Conservation (phyloP, 2,329 filamentous ascomycete genomes). For the Fusarium nelsonii region DNA sequence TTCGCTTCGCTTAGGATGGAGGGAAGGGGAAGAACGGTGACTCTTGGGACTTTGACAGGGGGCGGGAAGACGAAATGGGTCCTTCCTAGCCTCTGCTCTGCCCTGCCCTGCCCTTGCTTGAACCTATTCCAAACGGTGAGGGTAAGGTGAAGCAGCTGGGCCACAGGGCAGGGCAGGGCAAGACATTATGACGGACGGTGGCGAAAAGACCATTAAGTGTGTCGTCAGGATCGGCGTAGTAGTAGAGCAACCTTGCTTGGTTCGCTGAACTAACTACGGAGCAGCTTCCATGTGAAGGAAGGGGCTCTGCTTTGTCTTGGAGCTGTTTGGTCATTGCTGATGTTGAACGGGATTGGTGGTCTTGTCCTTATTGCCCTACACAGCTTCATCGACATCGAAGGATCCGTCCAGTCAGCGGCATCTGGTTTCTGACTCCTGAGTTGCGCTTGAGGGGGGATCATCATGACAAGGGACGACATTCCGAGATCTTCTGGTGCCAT, state of each 20-base stretch:
- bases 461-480: constrained; percentile 5
- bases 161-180: constrained; percentile 3
- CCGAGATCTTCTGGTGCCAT: constrained; percentile 1
- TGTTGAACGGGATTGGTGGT: constrained; percentile 5
- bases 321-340: background rate
- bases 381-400: constrained; percentile 11
- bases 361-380: constrained; percentile 8
- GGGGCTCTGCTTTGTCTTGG: background rate
- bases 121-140: constrained; percentile 21
- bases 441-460: background rate
- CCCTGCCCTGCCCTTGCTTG: constrained; percentile 13
- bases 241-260: background rate
- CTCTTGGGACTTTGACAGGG: constrained; percentile 18
- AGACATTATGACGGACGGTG: constrained; percentile 32
- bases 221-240: constrained; percentile 13
- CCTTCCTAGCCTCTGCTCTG: background rate
- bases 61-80: constrained; percentile 21
- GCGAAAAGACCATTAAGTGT: constrained; percentile 9
- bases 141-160: background rate
- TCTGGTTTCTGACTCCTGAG: background rate
- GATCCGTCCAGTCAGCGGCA: constrained; percentile 10
- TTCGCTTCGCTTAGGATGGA: background rate
- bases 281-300: background rate
- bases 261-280: background rate
- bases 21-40: constrained; percentile 6